Percentiles rank a stretch among this genome's conserved stretches.
Conservation (phyloP, 78 protist genomes). For the Blattamonas nauphoetae region DNA sequence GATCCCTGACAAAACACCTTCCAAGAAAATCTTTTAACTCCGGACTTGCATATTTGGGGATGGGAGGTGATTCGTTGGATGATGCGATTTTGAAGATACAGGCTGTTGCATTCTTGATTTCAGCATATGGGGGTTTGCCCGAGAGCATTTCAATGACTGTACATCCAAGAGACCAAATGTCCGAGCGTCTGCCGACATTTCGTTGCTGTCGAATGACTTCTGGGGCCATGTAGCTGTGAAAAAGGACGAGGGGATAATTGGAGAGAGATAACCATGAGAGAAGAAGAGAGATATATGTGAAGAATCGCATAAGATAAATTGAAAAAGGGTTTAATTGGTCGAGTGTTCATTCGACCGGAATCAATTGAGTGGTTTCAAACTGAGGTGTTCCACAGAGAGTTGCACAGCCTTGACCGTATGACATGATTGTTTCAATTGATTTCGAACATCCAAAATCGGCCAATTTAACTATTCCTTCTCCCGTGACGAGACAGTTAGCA, state of each 20-base stretch:
- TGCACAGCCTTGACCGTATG: constrained; percentile 4
- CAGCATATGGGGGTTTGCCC: background rate
- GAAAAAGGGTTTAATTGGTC: background rate
- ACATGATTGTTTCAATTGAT: constrained; percentile 3
- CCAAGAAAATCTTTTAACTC: background rate
- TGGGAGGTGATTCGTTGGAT: background rate
- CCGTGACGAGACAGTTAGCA: constrained; percentile 9
- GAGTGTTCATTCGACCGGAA: too few species aligned
- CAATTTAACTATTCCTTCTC: background rate
- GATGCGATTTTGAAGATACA: constrained; percentile 5
- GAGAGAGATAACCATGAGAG: too few species aligned
- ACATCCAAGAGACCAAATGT: constrained; percentile 9
- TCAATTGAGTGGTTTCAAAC: background rate
- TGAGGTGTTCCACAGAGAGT: constrained; percentile 8
- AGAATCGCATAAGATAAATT: background rate
- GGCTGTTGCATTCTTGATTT: constrained; percentile 12
- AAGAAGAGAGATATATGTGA: background rate
- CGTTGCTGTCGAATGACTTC: constrained; percentile 6
- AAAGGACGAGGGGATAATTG: background rate
- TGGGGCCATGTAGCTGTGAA: constrained; percentile 12
- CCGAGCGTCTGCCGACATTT: background rate
- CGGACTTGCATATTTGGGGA: background rate
- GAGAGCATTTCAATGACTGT: constrained; percentile 2
- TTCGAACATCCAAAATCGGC: background rate
- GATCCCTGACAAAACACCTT: constrained; percentile 7